Evolutionary conservation across 1,284 basidiomycete genomes (phyloP).

Genomic region (Schizopora paradoxa): DNA sequence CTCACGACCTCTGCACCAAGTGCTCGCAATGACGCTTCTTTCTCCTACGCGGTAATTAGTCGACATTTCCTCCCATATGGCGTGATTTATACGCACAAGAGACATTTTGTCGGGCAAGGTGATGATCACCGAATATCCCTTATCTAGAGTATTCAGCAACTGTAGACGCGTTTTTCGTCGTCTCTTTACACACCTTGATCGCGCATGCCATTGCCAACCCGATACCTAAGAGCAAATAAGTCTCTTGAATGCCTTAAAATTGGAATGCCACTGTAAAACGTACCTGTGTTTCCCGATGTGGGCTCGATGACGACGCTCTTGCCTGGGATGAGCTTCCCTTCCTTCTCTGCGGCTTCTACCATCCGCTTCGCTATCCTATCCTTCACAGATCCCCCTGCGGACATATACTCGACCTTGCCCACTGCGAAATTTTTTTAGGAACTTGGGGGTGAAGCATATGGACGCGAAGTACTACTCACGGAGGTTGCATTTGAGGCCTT

Average conservation of each 20-base stretch:
- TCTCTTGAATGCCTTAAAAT: slow-evolving; percentile 2
- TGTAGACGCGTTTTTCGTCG: slow-evolving; percentile 20
- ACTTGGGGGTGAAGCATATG: neutral
- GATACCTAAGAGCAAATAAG: slow-evolving; percentile 52
- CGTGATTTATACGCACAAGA: slow-evolving; percentile 39
- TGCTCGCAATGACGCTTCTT: slow-evolving; percentile 87
- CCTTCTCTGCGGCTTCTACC: slow-evolving; percentile 87
- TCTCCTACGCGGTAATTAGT: slow-evolving; percentile 52
- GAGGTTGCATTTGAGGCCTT: slow-evolving; percentile 87
- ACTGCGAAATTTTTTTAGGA: slow-evolving; percentile 41
- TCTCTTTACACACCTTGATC: slow-evolving; percentile 61
- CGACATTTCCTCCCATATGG: slow-evolving; percentile 3
- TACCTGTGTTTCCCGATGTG: slow-evolving; percentile 92
- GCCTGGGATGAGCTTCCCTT: slow-evolving; percentile 83
- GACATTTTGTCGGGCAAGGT: slow-evolving; percentile 98
- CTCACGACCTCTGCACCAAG: slow-evolving; percentile 92
- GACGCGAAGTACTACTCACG: slow-evolving; percentile 44
- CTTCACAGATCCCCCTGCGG: slow-evolving; percentile 91
- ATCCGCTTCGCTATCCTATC: slow-evolving; percentile 97
- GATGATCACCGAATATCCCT: slow-evolving; percentile 91
- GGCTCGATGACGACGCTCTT: slow-evolving; percentile 93
- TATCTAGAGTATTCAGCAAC: slow-evolving; percentile 73
- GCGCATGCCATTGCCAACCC: slow-evolving; percentile 90
- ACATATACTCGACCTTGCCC: slow-evolving; percentile 88
- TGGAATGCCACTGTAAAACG: slow-evolving; percentile 22